Evolutionary conservation across 306 rosid species (phyloP), one percentile per base, ranked within the genome.

Genomic region (Rosa chinensis): DNA sequence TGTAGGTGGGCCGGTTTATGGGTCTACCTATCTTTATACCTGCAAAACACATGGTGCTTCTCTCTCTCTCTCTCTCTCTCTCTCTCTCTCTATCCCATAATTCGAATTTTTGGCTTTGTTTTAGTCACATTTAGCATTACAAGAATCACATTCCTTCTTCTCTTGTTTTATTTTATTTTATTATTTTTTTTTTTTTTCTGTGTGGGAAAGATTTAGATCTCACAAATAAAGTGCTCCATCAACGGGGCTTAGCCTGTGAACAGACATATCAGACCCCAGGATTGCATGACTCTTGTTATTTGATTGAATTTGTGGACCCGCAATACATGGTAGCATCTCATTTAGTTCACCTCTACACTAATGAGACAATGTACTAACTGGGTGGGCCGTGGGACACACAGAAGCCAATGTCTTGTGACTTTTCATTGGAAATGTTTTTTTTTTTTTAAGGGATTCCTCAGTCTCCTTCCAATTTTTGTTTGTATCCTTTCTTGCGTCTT

Each of bases 331-430:
- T 72, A 82, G 78, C 69, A 64, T 72, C 17, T 50, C 73, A 78
- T 25, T 55, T 35, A 85, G 87, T 81, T 47, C 78, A 66, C 80
- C 79, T n/a, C 21, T 76, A 37, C 61, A 20, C 4, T 53, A 42
- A 69, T 69, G 79, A 47, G 87, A 82, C 82, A 83, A 71, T 73
- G 82, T 48, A 55, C 59, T 79, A 66, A 68, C 71, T 86, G 49
- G 21, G 67, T 77, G 76, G 59, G 44, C 70, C 5, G 58, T 77
- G 74, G 53, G 66, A 69, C 81, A 28, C 74, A 53, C 78, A 32
- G 25, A 77, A 73, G 78, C 74, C 77, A 56, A 37, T 55, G 68
- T 40, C 53, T 11, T 16, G 21, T 49, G 66, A 73, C 72, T 79
- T 53, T 62, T 42, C 4, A 1, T 63, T 14, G 9, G 20, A 28